A percentile compares a stretch with the other conserved stretches of the same genome.
Conservation (phyloP, 2,329 filamentous ascomycete genomes). For the Alternaria consortialis region DNA sequence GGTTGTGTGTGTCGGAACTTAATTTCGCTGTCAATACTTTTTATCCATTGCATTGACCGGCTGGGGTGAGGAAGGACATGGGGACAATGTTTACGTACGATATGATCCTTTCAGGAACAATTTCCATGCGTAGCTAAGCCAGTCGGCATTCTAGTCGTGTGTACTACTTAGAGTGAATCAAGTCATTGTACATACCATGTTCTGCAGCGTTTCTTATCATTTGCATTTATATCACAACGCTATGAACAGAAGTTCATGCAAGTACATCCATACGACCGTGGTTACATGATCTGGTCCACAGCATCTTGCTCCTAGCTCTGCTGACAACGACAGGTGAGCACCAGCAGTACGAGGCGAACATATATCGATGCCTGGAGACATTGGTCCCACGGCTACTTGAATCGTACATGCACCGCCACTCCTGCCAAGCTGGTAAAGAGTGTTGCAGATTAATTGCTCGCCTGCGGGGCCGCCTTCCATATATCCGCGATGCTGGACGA, state of each 20-base stretch:
- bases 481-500: background rate
- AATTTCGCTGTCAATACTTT: conserved; percentile 41
- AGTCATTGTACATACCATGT: background rate
- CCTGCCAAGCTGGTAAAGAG: background rate
- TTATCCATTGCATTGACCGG: conserved; percentile 30
- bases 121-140: background rate
- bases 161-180: background rate
- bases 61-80: conserved; percentile 4
- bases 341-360: background rate
- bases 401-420: conserved; percentile 1
- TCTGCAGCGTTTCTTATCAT: background rate
- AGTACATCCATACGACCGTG: too few species aligned
- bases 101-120: background rate
- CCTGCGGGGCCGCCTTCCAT: background rate
- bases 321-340: background rate
- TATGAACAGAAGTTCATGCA: background rate
- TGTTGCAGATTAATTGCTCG: background rate
- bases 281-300: too few species aligned
- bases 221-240: background rate
- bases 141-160: background rate
- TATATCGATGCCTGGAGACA: background rate
- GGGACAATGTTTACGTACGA: background rate
- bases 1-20: conserved; percentile 19
- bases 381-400: background rate
- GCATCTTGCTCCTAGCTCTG: background rate